Conservation (phyloP, 345 rosid species). For the Brassica cretica region DNA sequence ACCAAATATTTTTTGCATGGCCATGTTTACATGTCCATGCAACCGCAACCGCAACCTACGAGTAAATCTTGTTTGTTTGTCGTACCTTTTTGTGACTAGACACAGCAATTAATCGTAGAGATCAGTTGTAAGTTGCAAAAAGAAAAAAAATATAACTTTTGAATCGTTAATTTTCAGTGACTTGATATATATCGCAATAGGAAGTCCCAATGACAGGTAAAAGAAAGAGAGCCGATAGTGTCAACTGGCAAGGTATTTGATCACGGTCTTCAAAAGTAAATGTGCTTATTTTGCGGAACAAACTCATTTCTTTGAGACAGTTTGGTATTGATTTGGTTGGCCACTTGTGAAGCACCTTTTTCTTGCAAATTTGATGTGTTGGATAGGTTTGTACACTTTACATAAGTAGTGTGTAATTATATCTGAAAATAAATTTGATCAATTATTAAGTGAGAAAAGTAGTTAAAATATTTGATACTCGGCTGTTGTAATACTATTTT, state of each 20-base stretch:
- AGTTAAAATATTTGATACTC: background rate
- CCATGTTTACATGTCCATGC: background rate
- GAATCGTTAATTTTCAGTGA: background rate
- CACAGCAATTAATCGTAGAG: background rate
- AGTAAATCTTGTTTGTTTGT: background rate
- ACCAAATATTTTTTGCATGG: background rate
- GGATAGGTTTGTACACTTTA: background rate
- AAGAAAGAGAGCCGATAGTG: background rate
- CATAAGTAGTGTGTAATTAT: background rate
- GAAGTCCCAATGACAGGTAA: background rate
- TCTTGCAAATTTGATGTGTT: conserved; percentile 3
- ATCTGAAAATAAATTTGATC: background rate
- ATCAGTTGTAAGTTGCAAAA: background rate
- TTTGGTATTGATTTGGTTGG: conserved; percentile 18
- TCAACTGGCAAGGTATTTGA: background rate
- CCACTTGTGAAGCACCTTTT: conserved; percentile 5
- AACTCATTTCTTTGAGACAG: background rate
- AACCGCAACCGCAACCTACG: background rate
- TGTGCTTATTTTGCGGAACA: background rate
- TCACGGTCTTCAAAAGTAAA: background rate
- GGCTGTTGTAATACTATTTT: background rate
- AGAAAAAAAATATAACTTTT: too few species aligned
- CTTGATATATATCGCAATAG: too few species aligned
- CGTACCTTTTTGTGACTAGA: background rate
- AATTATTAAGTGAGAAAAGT: background rate